Base-by-base conservation (phyloP, 1,284 basidiomycete genomes). In the Boletus semigastroideus region DNA sequence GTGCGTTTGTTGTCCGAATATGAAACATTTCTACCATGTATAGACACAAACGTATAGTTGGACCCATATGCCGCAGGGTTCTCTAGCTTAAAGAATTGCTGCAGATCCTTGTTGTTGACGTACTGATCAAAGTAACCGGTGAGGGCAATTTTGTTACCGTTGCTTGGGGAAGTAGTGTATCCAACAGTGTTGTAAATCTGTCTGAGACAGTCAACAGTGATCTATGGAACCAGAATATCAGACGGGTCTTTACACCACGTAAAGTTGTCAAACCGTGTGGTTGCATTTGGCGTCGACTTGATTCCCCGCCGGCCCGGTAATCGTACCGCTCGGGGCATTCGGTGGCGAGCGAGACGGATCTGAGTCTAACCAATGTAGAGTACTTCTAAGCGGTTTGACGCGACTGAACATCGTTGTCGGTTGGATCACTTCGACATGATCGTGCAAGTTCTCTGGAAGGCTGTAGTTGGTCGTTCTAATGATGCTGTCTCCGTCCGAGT, bases 361-460 rank as follows among this genome's bases (percentile, higher is more conserved):
- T 16, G 36, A 48, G 42, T 5, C 53, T 51, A 36, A 63, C 65
- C 73, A 69, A 43, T 60, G 70, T 52, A 82, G 68, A 0, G 76
- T 81, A 10, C 79, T 75, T 54, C 65, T 77, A 55, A 76, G 71
- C 11, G 67, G 66, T 52, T 71, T 77, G 59, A 78, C 73, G 37
- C 77, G 78, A 38, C 77, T 75, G 62, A 90, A 91, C 67, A 84
- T 77, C 0, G 86, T 88, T 1, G 88, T 91, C 0, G 89, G 89
- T 54, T 87, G 84, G 38, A 91, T 74, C 31, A 90, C 67, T 45
- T 90, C 86, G 40, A 90, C 65, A 60, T 90, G 86, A 5, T 71
- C 69, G 55, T 84, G 77, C 20, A 92, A 65, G 52, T 76, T 55
- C 51, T 73, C 74, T 0, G 89, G 88, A 10, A 92, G 72, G 59